Base-by-base conservation (phyloP, 345 rosid species). In the Lumnitzera littorea region DNA sequence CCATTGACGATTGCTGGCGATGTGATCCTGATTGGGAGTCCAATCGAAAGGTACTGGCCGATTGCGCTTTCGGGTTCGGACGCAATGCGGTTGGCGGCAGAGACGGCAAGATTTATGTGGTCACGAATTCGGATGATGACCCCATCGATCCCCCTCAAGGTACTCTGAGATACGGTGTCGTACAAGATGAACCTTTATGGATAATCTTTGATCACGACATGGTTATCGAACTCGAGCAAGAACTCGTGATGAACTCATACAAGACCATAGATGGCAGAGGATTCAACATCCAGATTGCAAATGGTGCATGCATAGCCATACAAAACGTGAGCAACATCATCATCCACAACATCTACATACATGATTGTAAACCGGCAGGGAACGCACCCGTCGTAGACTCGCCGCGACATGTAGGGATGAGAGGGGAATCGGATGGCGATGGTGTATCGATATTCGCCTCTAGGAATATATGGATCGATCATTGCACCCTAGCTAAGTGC, bases 231-330 rank as follows among this genome's bases (percentile, higher is more conserved):
- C 78, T 84, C 12, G 72, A 78, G 58, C 74, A 76, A 61, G 90
- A 86, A 58, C 72, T 86, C 0, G 68, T 72, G 23, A 58, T 86
- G 58, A 75, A 71, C 24, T 80, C 88, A 0, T 74, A 68, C 73
- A 86, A 86, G 77, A 86, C 88, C 31, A 82, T 84, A 1, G 94
- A 84, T 50, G 94, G 94, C 13, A 71, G 90, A 66, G 94, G 94
- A 46, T 54, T 63, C 1, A 75, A 74, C 46, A 62, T 86, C 48
- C 90, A 84, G 25, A 78, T 86, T 55, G 62, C 77, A 52, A 43
- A 70, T 46, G 90, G 87, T 6, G 86, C 90, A 36, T 86, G 94
- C 72, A 67, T 84, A 55, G 57, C 84, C 10, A 74, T 86, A 20
- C 74, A 70, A 54, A 78, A 80, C 20, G 84, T 76, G 29, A 82